These are phyloP conservation scores for Mycosphaerelloides madeirae DNA, from an alignment of 2,329 filamentous ascomycete species.

Conservation along the genomic window DNA sequence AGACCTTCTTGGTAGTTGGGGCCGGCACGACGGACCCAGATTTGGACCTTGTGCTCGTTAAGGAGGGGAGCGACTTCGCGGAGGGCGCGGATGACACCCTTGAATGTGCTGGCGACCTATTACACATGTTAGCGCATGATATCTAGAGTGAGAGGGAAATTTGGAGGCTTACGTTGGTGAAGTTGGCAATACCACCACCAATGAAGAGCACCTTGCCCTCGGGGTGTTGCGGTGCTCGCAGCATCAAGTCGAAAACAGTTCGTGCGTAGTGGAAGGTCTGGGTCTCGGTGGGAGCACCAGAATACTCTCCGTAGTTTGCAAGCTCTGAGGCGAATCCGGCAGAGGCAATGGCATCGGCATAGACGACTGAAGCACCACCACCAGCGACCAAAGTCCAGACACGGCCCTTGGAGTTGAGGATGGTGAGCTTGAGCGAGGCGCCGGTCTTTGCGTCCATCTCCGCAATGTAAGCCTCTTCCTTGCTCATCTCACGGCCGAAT, in stretches of 20 bases:
- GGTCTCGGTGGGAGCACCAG: slow-evolving; percentile 94
- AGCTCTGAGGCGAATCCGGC: slow-evolving; percentile 92
- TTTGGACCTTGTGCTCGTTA: slow-evolving; percentile 94
- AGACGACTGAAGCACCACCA: slow-evolving; percentile 98
- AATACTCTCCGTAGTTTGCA: slow-evolving; percentile 99
- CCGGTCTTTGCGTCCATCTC: slow-evolving; percentile 99
- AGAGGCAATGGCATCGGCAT: slow-evolving; percentile 96
- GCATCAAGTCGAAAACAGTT: slow-evolving; percentile 95
- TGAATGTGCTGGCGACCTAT: slow-evolving; percentile 87
- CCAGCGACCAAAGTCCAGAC: slow-evolving; percentile 98
- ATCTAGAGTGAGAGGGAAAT: neutral
- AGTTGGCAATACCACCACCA: slow-evolving; percentile 99
- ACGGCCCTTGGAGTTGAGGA: slow-evolving; percentile 84
- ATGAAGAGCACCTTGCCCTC: slow-evolving; percentile 99
- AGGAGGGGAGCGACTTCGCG: slow-evolving; percentile 81
- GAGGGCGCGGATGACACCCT: slow-evolving; percentile 96
- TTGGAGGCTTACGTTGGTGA: slow-evolving; percentile 71
- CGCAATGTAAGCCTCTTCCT: slow-evolving; percentile 98
- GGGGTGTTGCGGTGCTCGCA: slow-evolving; percentile 75
- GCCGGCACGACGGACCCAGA: slow-evolving; percentile 87
- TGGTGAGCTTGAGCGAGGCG: slow-evolving; percentile 96
- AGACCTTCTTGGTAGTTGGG: slow-evolving; percentile 99
- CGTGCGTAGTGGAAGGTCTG: slow-evolving; percentile 99
- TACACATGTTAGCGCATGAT: slow-evolving; percentile 11
- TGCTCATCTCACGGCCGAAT: slow-evolving; percentile 96